Evolutionary conservation across 2,329 filamentous ascomycete species (phyloP).

Genomic region (Lasiodiplodia gonubiensis): DNA sequence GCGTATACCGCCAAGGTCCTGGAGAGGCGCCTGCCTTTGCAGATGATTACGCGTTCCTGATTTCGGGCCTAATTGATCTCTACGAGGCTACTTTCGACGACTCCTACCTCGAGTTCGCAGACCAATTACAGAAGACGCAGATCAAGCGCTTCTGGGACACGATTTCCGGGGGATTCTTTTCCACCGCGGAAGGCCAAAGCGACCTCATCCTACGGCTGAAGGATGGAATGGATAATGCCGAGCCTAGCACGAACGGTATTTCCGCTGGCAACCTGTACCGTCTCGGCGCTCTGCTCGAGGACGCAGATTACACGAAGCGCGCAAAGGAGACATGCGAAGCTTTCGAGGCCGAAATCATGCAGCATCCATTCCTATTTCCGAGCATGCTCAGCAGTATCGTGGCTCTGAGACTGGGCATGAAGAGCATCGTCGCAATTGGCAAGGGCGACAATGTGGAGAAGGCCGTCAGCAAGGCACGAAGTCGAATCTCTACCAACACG

Average conservation of each 20-base stretch:
- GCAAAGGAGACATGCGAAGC: constrained; percentile 79
- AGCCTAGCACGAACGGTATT: constrained; percentile 87
- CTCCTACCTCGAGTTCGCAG: constrained; percentile 77
- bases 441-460: constrained; percentile 47
- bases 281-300: constrained; percentile 71
- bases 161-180: constrained; percentile 70
- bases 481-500: constrained; percentile 43
- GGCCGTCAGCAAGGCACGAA: constrained; percentile 49
- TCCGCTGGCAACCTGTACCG: constrained; percentile 88
- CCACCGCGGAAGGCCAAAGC: constrained; percentile 65
- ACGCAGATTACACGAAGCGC: constrained; percentile 66
- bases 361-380: constrained; percentile 91
- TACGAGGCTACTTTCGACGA: constrained; percentile 83
- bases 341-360: constrained; percentile 89
- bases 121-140: constrained; percentile 79
- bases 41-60: constrained; percentile 92
- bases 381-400: constrained; percentile 80
- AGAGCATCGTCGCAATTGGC: constrained; percentile 62
- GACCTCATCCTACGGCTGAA: constrained; percentile 86
- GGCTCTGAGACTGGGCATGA: constrained; percentile 72
- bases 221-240: constrained; percentile 90
- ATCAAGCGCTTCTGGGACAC: constrained; percentile 78
- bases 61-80: constrained; percentile 80
- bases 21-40: constrained; percentile 77
- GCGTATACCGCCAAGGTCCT: constrained; percentile 73